Conservation (phyloP, 23 red algal genomes). For the Gracilariopsis chorda region DNA sequence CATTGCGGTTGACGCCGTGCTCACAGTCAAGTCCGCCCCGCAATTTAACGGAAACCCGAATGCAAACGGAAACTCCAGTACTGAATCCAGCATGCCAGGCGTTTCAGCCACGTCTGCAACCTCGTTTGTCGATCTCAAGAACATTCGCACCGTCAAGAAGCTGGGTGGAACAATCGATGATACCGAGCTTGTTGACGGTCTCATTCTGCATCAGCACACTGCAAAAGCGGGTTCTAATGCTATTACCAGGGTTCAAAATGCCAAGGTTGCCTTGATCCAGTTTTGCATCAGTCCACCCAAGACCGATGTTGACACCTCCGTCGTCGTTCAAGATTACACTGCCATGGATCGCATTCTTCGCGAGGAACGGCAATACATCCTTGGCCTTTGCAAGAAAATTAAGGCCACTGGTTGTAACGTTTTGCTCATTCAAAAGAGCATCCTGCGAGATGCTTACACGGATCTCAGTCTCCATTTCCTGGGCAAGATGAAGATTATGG, state of each 20-base stretch:
- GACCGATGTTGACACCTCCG: constrained; percentile 96
- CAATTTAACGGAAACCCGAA: not conserved
- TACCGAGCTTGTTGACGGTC: constrained; percentile 76
- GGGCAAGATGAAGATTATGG: constrained; percentile 99
- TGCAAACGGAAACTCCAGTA: not conserved
- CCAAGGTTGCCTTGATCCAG: constrained; percentile 94
- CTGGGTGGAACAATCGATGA: constrained; percentile 95
- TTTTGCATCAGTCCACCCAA: constrained; percentile 95
- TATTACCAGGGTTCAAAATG: constrained; percentile 65
- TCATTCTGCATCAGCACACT: constrained; percentile 75
- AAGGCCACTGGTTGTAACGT: constrained; percentile 95
- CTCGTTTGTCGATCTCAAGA: constrained; percentile 84
- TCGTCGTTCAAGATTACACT: constrained; percentile 98
- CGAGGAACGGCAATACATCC: constrained; percentile 92
- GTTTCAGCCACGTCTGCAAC: constrained; percentile 15
- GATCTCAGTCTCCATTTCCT: constrained; percentile 97
- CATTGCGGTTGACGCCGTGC: constrained; percentile 95
- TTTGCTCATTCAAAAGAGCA: constrained; percentile 96
- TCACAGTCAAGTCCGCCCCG: constrained; percentile 50
- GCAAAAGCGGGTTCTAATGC: constrained; percentile 74
- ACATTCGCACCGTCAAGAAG: constrained; percentile 96
- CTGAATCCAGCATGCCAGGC: not conserved
- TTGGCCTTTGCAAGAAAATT: constrained; percentile 95
- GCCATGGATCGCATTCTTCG: constrained; percentile 95
- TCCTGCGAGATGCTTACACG: constrained; percentile 92